These are phyloP conservation scores for Neurospora africana DNA, from an alignment of 495 filamentous ascomycete genomes.

Conservation along the genomic window DNA sequence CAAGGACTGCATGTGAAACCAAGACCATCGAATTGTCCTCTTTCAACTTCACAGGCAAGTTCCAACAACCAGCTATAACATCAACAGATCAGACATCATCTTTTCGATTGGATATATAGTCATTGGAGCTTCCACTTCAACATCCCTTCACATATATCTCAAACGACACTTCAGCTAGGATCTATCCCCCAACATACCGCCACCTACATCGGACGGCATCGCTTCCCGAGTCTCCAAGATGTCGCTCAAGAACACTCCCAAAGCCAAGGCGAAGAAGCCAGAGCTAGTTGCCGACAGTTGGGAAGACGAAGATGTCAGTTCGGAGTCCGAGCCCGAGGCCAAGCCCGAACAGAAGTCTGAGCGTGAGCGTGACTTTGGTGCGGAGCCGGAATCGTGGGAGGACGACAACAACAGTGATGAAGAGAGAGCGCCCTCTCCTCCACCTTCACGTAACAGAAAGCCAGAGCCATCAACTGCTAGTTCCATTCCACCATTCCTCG, in stretches of 20 bases:
- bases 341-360: constrained; percentile 11
- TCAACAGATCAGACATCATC: not conserved
- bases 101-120: not conserved
- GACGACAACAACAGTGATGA: not conserved
- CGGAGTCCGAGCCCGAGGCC: constrained; percentile 28
- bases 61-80: not conserved
- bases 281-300: constrained; percentile 63
- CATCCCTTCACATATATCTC: not conserved
- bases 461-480: not conserved
- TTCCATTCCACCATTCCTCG: not conserved
- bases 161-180: not conserved
- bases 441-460: not conserved
- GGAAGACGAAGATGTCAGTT: constrained; percentile 61
- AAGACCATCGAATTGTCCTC: not conserved
- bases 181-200: constrained; percentile 8
- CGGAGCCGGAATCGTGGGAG: not conserved
- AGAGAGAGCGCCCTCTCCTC: not conserved
- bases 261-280: constrained; percentile 24
- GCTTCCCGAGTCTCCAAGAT: constrained; percentile 26
- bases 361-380: constrained; percentile 3
- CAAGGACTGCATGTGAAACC: not conserved
- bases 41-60: not conserved
- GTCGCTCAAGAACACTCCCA: constrained; percentile 20
- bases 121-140: not conserved
- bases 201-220: constrained; percentile 13